Evolutionary conservation across 2,329 filamentous ascomycete genomes (phyloP).

Genomic region (Cordyceps pruinosa): DNA sequence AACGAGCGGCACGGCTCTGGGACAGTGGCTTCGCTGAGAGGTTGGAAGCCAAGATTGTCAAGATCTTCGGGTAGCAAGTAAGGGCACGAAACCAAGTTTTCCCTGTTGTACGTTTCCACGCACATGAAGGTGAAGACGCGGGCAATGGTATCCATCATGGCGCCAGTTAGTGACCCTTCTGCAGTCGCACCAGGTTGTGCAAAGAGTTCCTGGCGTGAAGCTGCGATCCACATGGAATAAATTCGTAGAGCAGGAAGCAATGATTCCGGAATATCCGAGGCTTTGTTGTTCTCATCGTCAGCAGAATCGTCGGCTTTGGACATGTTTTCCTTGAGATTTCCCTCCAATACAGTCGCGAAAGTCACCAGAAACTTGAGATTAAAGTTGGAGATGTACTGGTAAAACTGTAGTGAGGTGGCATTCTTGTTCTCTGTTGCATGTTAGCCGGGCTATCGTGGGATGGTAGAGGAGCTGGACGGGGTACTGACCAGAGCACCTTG

Average conservation of each 20-base stretch:
- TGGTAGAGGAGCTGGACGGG: neutral
- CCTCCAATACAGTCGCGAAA: slow-evolving; percentile 61
- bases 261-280: slow-evolving; percentile 33
- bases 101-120: slow-evolving; percentile 33
- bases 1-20: slow-evolving; percentile 34
- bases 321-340: slow-evolving; percentile 49
- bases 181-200: slow-evolving; percentile 36
- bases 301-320: slow-evolving; percentile 18
- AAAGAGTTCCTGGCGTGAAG: slow-evolving; percentile 39
- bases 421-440: slow-evolving; percentile 38
- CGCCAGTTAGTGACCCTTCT: slow-evolving; percentile 34
- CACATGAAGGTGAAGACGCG: slow-evolving; percentile 44
- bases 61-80: slow-evolving; percentile 49
- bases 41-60: slow-evolving; percentile 37
- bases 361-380: slow-evolving; percentile 72
- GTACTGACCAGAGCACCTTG: slow-evolving; percentile 28
- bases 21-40: slow-evolving; percentile 33
- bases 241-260: slow-evolving; percentile 47
- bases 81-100: slow-evolving; percentile 32
- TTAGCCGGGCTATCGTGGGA: slow-evolving; percentile 14
- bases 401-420: slow-evolving; percentile 38
- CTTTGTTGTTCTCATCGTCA: slow-evolving; percentile 22
- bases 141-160: slow-evolving; percentile 40
- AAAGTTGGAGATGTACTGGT: slow-evolving; percentile 63
- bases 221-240: slow-evolving; percentile 47